phyloP scores from a whole-genome alignment of 1,139 yeast species.

The Zhuliangozyma blackwelliae region DNA sequence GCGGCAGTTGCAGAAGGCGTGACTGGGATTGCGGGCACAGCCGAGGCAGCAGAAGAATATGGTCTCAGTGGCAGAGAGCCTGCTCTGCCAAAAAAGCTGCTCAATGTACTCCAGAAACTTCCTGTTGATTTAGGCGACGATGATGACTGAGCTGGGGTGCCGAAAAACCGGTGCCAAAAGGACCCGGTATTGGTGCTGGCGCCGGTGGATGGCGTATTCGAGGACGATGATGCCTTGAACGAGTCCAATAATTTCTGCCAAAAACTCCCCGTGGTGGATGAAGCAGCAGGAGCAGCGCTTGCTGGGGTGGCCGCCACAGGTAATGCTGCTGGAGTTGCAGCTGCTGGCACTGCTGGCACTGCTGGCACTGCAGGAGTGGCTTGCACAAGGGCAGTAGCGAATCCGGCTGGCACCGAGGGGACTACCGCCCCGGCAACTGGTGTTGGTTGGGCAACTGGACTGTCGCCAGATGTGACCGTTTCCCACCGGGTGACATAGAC shows the following conservation, averaged over 20 bases:
- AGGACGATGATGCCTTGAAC: not conserved
- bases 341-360: slow-evolving; percentile 8
- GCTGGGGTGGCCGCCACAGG: slow-evolving; percentile 12
- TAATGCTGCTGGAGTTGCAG: slow-evolving; percentile 8
- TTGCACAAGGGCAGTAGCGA: too few relatives aligned
- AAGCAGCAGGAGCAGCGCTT: slow-evolving; percentile 1
- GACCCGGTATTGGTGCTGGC: slow-evolving; percentile 2
- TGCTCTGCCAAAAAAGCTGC: slow-evolving; percentile 4
- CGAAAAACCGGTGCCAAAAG: too few relatives aligned
- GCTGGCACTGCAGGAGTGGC: slow-evolving; percentile 2
- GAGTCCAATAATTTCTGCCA: slow-evolving; percentile 1
- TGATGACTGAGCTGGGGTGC: slow-evolving; percentile 5
- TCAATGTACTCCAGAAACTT: slow-evolving; percentile 11
- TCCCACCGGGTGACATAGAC: slow-evolving; percentile 23
- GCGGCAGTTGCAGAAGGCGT: not conserved
- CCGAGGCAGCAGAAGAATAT: slow-evolving; percentile 1
- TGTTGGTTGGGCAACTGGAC: slow-evolving; percentile 10
- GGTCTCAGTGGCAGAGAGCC: slow-evolving; percentile 1
- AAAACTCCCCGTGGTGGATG: not conserved
- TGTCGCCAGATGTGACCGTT: slow-evolving; percentile 15
- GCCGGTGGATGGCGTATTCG: not conserved
- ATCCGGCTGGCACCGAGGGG: too few relatives aligned
- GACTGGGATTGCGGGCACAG: not conserved
- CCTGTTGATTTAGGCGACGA: slow-evolving; percentile 2
- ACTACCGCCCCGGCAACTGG: slow-evolving; percentile 1